Evolutionary conservation across 1,139 yeast species (phyloP), one percentile per base, ranked within the genome.

Genomic region (Hyphopichia wangnamkhiaoensis): DNA sequence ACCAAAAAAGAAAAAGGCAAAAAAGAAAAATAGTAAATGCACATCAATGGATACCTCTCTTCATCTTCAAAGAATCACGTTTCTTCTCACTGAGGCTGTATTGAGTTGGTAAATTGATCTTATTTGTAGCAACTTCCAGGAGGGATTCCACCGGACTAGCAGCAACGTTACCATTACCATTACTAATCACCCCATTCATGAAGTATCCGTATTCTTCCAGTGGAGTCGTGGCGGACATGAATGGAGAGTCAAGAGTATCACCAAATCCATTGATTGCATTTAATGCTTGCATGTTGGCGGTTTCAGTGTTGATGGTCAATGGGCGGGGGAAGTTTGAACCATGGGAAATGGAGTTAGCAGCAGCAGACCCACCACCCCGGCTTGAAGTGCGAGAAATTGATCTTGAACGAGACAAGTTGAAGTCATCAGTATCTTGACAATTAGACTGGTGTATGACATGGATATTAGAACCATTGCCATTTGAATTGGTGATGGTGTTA

Each of bases 11-110:
- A 27, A 13, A 27, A 14, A 27, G 12, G 15, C 12, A 13, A 13
- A 8, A 27, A 27, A 27, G 10, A 27, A 24, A n/a, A n/a, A n/a
- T n/a, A 26, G 5, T n/a, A 5, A n/a, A n/a, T n/a, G n/a, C n/a
- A n/a, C 15, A 5, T 50, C 54, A 72, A 48, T 64, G 74, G 26
- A 72, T 72, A 26, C 78, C 78, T 54, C 78, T 61, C 49, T 72
- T 72, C 58, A 72, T 54, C 48, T 71, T 72, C 46, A 72, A 62
- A 19, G 75, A 68, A 41, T 72, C 78, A 43, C 78, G 59, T 57
- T 72, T 72, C 56, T 71, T 72, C 43, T 72, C 77, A 50, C 74
- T 69, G 41, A 71, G 57, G 37, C 67, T 65, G 36, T 61, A 56
- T 40, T 63, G 65, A 16, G 56, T 44, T 10, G 69, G 68, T 36